Percentiles rank a stretch among this genome's conserved stretches.
These are phyloP conservation scores for Allium sativum DNA, from an alignment of 106 monocot genomes.

Conservation along the genomic window DNA sequence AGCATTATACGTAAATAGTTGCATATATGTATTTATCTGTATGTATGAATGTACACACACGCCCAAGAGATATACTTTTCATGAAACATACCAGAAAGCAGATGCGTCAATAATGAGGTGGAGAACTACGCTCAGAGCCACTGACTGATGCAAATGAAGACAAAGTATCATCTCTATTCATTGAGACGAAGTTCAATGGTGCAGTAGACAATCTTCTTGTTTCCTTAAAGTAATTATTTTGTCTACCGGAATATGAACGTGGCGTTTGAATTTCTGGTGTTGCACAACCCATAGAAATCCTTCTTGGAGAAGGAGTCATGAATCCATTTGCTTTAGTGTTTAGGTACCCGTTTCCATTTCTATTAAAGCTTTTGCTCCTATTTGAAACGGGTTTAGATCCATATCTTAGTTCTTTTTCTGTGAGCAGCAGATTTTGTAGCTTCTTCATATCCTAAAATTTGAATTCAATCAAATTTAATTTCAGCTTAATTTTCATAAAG, in stretches of 20 bases:
- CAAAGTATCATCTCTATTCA: constrained; percentile 45
- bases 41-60: no score
- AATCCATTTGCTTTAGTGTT: constrained; percentile 33
- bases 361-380: constrained; percentile 36
- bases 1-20: no score
- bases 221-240: constrained; percentile 55
- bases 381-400: constrained; percentile 62
- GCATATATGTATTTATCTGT: no score
- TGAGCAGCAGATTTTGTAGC: constrained; percentile 46
- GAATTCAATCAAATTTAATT: background rate
- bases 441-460: constrained; percentile 68
- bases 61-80: no score
- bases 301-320: constrained; percentile 40
- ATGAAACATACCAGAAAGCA: background rate
- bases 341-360: constrained; percentile 20
- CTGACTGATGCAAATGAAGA: constrained; percentile 60
- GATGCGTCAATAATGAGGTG: constrained; percentile 5
- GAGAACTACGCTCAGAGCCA: constrained; percentile 63
- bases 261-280: constrained; percentile 66
- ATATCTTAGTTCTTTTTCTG: constrained; percentile 61
- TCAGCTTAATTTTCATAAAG: background rate
- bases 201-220: constrained; percentile 32
- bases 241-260: constrained; percentile 52
- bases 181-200: constrained; percentile 50
- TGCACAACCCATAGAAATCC: constrained; percentile 39